Base-by-base conservation (phyloP, 495 filamentous ascomycete genomes). In the Xylaria acuta region DNA sequence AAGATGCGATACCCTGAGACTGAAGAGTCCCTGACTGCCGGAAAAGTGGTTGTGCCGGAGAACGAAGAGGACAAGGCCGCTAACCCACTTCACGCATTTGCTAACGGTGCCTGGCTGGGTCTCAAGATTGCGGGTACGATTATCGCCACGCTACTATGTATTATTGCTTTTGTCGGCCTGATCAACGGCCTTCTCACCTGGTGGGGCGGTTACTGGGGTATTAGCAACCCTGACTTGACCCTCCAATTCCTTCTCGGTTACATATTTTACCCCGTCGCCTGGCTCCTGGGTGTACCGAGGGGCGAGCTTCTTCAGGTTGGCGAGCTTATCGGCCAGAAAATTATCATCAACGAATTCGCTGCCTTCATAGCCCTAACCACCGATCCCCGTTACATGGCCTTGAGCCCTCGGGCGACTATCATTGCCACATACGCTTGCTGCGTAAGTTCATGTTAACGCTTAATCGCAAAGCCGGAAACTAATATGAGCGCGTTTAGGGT, bases 91-190 rank as follows among this genome's bases (percentile, higher is more conserved):
- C 92, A 97, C 76, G 94, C 94, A 14, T 96, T 97, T 76, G 87
- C 93, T 58, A 93, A 92, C 62, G 94, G 94, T 51, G 90, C 94
- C 14, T 97, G 93, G 93, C 86, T 96, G 1, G 94, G 94, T 75
- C 79, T 97, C 72, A 95, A 94, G 81, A 95, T 97, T 70, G 93
- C 89, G 3, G 93, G 92, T 56, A 97, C 94, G 90, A 97, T 97
- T 65, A 72, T 91, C 18, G 86, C 92, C 41, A 92, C 89, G 3
- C 83, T 97, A 8, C 88, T 97, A 16, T 97, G 93, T 78, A 94
- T 97, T 75, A 91, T 97, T 73, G 92, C 92, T 5, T 87, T 97
- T 40, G 84, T 97, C 43, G 90, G 84, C 18, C 87, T 97, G 5
- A 80, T 89, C 64, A 90, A 97, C 75, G 93, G 91, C 22, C 85